Conservation (phyloP, 2,329 filamentous ascomycete species). For the Trichocomaceae sp. region DNA sequence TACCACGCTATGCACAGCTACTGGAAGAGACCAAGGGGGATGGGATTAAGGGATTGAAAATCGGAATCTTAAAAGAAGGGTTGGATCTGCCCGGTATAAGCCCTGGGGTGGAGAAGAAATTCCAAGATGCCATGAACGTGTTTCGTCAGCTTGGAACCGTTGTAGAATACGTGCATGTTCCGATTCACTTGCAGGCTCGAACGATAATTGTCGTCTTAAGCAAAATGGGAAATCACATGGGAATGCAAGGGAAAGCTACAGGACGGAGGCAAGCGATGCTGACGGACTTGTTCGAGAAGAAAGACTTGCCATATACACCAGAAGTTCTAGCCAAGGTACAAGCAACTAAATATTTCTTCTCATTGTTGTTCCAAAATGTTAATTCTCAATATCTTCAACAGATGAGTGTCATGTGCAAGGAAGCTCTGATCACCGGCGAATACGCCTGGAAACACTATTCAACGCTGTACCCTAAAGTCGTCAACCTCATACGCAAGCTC, state of each 20-base stretch:
- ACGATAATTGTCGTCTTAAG: background rate
- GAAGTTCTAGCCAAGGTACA: slow-evolving; percentile 18
- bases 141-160: background rate
- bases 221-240: background rate
- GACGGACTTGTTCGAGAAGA: background rate
- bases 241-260: background rate
- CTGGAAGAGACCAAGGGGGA: background rate
- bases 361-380: background rate
- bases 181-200: background rate
- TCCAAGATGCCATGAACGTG: background rate
- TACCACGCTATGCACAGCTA: background rate
- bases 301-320: slow-evolving; percentile 22
- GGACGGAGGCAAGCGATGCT: background rate
- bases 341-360: background rate
- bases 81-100: background rate
- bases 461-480: slow-evolving; percentile 35
- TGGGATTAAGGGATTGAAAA: background rate
- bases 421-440: slow-evolving; percentile 35
- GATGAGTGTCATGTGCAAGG: slow-evolving; percentile 37
- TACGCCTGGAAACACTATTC: slow-evolving; percentile 36
- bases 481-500: slow-evolving; percentile 35
- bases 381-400: background rate
- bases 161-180: background rate
- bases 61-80: background rate
- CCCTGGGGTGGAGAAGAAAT: background rate